phyloP scores from a whole-genome alignment of 2,329 filamentous ascomycete genomes.

The Xylaria digitata region DNA sequence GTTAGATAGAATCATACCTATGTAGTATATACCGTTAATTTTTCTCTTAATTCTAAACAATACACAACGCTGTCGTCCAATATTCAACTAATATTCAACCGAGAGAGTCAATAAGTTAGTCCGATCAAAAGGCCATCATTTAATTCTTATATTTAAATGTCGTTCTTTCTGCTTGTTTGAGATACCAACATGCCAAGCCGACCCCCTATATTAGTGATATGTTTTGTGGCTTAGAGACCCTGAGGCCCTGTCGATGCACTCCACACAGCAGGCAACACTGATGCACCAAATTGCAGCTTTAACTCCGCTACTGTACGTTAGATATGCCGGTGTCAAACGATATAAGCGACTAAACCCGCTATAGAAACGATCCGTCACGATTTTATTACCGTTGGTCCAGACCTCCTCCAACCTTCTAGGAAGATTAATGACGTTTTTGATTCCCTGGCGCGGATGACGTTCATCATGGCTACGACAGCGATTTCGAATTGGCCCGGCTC shows the following conservation, averaged over 20 bases:
- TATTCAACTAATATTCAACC: neutral
- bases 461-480: constrained; percentile 41
- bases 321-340: neutral
- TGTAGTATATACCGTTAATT: too few species aligned
- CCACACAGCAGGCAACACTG: constrained; percentile 26
- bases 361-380: neutral
- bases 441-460: neutral
- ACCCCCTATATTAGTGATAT: neutral
- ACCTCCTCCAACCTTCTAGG: constrained; percentile 5
- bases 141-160: neutral
- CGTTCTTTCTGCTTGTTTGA: constrained; percentile 6
- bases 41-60: neutral
- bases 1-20: too few species aligned
- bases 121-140: neutral
- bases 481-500: constrained; percentile 44
- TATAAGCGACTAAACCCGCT: constrained; percentile 20
- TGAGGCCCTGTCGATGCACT: neutral
- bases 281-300: constrained; percentile 12
- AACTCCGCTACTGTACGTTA: neutral
- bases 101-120: neutral
- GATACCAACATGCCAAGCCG: neutral
- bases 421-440: neutral
- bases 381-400: neutral
- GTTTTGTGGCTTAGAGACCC: constrained; percentile 20
- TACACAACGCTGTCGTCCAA: neutral